phyloP scores from a whole-genome alignment of 768 basidiomycete genomes.

The Chiua virens region DNA sequence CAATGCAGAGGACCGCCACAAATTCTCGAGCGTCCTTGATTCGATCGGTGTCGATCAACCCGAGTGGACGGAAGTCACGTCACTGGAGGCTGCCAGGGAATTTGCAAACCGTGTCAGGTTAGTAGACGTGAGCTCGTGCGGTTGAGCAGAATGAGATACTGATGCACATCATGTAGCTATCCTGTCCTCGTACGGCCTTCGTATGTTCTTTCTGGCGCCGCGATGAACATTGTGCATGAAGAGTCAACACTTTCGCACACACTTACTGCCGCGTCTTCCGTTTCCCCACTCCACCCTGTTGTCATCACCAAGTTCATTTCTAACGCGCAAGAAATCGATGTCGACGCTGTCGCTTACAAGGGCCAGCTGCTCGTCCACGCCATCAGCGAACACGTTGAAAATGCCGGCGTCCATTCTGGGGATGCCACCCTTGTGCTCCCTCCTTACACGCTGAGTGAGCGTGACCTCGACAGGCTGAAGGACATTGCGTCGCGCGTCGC shows the following conservation, averaged over 20 bases:
- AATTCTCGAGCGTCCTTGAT: conserved; percentile 97
- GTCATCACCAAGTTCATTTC: conserved; percentile 99
- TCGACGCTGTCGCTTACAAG: conserved; percentile 94
- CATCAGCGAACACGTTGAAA: conserved; percentile 97
- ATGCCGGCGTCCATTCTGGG: conserved; percentile 97
- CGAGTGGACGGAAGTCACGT: conserved; percentile 90
- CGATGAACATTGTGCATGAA: conserved; percentile 98
- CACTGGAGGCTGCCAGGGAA: conserved; percentile 84
- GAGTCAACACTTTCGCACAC: conserved; percentile 88
- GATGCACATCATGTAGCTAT: conserved; percentile 54
- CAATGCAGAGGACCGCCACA: conserved; percentile 97
- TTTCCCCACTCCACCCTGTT: conserved; percentile 96
- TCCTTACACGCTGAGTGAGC: conserved; percentile 74
- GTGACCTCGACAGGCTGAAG: conserved; percentile 87
- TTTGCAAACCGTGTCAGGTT: conserved; percentile 83
- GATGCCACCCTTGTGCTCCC: conserved; percentile 98
- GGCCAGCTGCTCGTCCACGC: conserved; percentile 93
- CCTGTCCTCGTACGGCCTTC: conserved; percentile 98
- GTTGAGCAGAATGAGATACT: neutral
- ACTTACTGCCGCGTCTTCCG: conserved; percentile 93
- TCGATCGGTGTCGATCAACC: conserved; percentile 96
- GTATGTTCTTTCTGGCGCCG: conserved; percentile 97
- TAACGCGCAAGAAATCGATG: conserved; percentile 95
- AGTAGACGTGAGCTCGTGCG: neutral
- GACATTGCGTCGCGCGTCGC: conserved; percentile 95